Base-by-base conservation (phyloP, 257 asterid genomes). In the Dorcoceras hygrometricum region DNA sequence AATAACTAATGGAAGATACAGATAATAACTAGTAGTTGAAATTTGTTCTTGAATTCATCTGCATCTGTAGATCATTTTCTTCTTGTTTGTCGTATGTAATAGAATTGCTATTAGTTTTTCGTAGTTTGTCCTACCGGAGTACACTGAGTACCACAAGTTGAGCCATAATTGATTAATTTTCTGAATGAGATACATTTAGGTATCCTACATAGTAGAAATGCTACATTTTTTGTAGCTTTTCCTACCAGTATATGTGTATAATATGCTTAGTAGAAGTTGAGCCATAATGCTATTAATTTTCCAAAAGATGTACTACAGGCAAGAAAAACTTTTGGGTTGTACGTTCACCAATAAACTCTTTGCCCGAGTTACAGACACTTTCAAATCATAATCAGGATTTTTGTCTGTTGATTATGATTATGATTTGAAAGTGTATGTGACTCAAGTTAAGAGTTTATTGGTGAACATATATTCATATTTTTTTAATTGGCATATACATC, bases 1-100 rank as follows among this genome's bases (percentile, higher is more conserved):
- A 5, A 32, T 22, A 19, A 50, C 19, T 39, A 20, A 22, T 62
- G 26, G 22, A 62, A 23, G 32, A 62, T 36, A 4, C 4, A 20
- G 5, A 5, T 26, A 20, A 22, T 23, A 23, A 11, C 77, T 59
- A 76, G 62, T 74, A n/a, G n/a, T n/a, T n/a, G 73, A 34, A 69
- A 62, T 29, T 80, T 50, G 79, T n/a, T 46, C 8, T 46, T 46
- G 54, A 8, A 46, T 46, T 46, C 54, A 4, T 16, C 3, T 46
- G 54, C 54, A 46, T 46, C 20, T 3, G 0, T 46, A 16, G 9
- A 1, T 22, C 8, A 46, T 16, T 36, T 2, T 12, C 18, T 32
- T 32, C 39, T 43, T 39, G n/a, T 43, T 19, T 43, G 19, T 43
- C 51, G n/a, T n/a, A n/a, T 19, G 2, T 14, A 4, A 46, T 46